Base-by-base conservation (phyloP, 2,329 filamentous ascomycete species). In the Fusarium staphyleae region DNA sequence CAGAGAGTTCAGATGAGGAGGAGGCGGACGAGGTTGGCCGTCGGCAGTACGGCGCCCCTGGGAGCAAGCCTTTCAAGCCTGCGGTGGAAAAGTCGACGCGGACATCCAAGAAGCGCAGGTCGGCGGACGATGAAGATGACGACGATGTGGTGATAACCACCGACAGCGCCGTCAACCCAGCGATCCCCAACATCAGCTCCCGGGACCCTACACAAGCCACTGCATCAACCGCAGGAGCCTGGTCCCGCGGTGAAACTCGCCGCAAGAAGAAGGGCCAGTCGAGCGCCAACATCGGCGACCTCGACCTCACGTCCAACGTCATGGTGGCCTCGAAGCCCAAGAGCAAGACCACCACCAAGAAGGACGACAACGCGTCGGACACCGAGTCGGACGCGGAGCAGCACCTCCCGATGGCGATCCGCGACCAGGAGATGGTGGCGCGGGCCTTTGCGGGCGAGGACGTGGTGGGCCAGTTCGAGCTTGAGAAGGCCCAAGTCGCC, bases 391-490 rank as follows among this genome's bases (percentile, higher is more conserved):
- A 84, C 22, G 78, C 56, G 67, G 76, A 78, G 15, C 70, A 77
- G 41, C 79, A 82, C 58, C 74, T 86, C 2, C 83, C 83, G 2
- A 76, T 87, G 46, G 80, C 81, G 16, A 80, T 86, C 63, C 79
- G 79, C 42, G 84, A 87, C 65, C 79, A 82, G 60, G 85, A 87
- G 32, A 84, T 96, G 52, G 87, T 96, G 50, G 87, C 89, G 58
- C 83, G 87, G 62, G 93, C 91, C 4, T 97, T 99, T 72, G 93
- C 93, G 2, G 92, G 91, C 34, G 92, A 92, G 39, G 90, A 96
- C 70, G 90, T 96, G 1, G 86, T 89, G 8, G 84, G 84, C 37
- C 87, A 92, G 32, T 99, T 98, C 69, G 84, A 85, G 51, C 81
- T 81, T 30, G 93, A 98, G 70, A 98, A 98, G 76, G 81, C 80